Base-by-base conservation (phyloP, 371 early-diverging fungal genomes). In the Rhizopus microsporus region DNA sequence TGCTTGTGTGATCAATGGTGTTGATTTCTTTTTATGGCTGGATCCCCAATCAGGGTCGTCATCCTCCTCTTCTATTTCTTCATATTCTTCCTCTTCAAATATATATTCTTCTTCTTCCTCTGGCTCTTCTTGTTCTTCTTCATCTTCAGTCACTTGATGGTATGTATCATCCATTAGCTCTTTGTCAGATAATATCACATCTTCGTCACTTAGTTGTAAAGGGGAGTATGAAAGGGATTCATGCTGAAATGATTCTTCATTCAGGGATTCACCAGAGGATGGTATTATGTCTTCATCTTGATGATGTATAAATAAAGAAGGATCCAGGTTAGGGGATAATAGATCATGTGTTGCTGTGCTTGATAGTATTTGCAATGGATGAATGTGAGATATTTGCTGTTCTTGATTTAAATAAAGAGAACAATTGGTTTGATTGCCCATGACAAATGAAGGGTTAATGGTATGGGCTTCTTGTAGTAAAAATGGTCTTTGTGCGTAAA, bases 31-130 rank as follows among this genome's bases (percentile, higher is more conserved):
- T 47, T 43, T 51, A 44, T 54, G 49, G 23, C 13, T 31, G 12
- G 35, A 17, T 23, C 44, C 50, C 63, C 60, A 63, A 56, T 63
- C 63, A 55, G 68, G 49, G 17, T 68, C 60, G 30, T 62, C 38
- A 15, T 65, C 56, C 16, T 51, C 51, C 9, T 56, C 57, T 6
- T 47, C 40, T 9, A 12, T 34, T 16, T 50, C 33, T 12, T 62
- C 52, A 23, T 56, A 35, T 23, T 56, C 57, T 16, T 33, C 50
- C 33, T 52, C 35, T 34, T 61, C 23, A 23, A 23, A 35, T 15
- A 34, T 23, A 30, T 40, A 33, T 12, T 23, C 34, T 2, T 43
- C 40, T 44, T 38, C 40, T 43, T 16, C 45, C 44, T 30, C 5
- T n/a, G 13, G 15, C 13, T 37, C 17, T 10, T 48, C 53, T 43